Evolutionary conservation across 2,329 filamentous ascomycete genomes (phyloP), one percentile per base, ranked within the genome.

Genomic region (Leptographium lundbergii): DNA sequence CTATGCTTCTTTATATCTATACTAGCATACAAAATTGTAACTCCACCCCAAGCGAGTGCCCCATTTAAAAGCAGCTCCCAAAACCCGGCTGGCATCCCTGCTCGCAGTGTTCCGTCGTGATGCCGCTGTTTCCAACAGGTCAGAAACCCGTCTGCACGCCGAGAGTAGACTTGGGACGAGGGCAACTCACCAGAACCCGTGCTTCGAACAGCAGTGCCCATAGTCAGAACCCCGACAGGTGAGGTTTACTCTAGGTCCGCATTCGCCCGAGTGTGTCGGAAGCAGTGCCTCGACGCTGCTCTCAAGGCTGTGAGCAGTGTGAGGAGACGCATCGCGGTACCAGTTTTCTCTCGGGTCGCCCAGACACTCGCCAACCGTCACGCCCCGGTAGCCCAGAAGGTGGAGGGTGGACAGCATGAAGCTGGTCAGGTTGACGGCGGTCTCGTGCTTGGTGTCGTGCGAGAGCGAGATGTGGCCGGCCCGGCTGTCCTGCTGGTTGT

Each of bases 321-420:
- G 25, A 10, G 25, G 7, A 1, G 57, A 22, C 29, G 29, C 25
- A 14, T 25, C 9, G 42, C 80, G 77, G 66, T 83, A 83, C 81
- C 80, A 83, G 65, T 76, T 74, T 52, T 69, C 70, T 2, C 63
- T 61, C 13, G 77, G 69, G 62, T 83, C 79, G 14, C 75, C 76
- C 17, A 83, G 70, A 64, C 80, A 83, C 63, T 81, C 72, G 3
- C 79, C 81, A 6, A 82, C 76, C 6, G 79, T 79, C 45, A 81
- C 79, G 59, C 73, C 73, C 50, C 65, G 64, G 61, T 73, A 75
- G 0, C 77, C 78, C 29, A 73, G 68, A 3, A 63, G 62, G 51
- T 70, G 68, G 14, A 81, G 69, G 19, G 69, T 70, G n/a, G 66
- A 62, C 25, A 77, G 66, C 60, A 77, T 69, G 65, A 74, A 75